Evolutionary conservation across 805 yeast genomes (phyloP).

Genomic region (Pichia cabralensis): DNA sequence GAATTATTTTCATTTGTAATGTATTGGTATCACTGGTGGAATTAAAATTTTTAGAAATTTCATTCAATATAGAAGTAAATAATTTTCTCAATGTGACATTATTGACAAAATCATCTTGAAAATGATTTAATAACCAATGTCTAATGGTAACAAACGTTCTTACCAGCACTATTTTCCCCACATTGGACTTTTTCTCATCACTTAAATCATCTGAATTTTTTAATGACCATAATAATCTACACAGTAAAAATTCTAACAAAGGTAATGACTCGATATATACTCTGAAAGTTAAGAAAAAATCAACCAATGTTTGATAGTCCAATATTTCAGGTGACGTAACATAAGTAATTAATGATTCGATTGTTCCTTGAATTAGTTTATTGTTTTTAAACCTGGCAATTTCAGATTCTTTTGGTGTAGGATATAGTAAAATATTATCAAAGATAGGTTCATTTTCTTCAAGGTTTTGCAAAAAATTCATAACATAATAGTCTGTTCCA

Average conservation of each 20-base stretch:
- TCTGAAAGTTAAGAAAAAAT: conserved; percentile 79
- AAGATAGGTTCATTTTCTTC: conserved; percentile 26
- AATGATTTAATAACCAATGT: conserved; percentile 86
- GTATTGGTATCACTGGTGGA: conserved; percentile 9
- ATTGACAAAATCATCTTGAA: conserved; percentile 69
- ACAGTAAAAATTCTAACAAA: conserved; percentile 49
- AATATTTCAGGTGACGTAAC: conserved; percentile 64
- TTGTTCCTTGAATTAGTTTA: conserved; percentile 19
- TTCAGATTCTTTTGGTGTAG: conserved; percentile 25
- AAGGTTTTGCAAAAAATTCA: conserved; percentile 22
- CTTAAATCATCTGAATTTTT: conserved; percentile 20
- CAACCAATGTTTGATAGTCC: conserved; percentile 71
- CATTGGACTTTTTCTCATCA: conserved; percentile 28
- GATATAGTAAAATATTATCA: conserved; percentile 24
- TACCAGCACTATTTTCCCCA: conserved; percentile 60
- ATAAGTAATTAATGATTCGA: conserved; percentile 41
- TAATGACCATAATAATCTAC: conserved; percentile 68
- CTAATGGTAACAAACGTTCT: conserved; percentile 81
- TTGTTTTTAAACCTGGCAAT: conserved; percentile 18
- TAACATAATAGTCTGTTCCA: too few relatives aligned
- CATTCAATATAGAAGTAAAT: conserved; percentile 35
- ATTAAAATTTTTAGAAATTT: conserved; percentile 21
- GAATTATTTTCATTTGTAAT: conserved; percentile 20
- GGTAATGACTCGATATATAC: conserved; percentile 50
- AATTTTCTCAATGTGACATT: conserved; percentile 36